Base-by-base conservation (phyloP, 2,329 filamentous ascomycete genomes). In the Aspergillus bombycis region DNA sequence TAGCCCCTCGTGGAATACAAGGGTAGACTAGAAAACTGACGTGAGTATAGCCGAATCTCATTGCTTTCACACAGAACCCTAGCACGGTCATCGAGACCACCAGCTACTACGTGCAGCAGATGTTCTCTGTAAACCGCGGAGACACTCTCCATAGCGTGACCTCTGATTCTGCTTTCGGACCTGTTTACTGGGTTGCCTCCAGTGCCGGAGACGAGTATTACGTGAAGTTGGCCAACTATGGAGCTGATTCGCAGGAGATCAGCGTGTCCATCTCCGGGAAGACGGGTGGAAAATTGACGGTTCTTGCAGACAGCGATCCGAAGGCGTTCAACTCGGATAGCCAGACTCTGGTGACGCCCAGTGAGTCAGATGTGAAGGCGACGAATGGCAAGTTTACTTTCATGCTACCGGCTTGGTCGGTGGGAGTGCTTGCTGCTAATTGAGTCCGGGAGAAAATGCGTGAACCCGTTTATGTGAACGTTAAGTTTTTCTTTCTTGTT, bases 131-230 rank as follows among this genome's bases (percentile, higher is more conserved):
- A 14, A 68, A 71, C 61, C 68, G 68, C 0, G 72, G 73, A 5
- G 61, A 64, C 19, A 70, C 70, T 9, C 70, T 71, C 36, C 67
- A 70, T 26, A 63, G 69, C 7, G 67, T 71, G 2, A 70, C 61
- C 3, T 69, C 68, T 3, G 65, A 70, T 30, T 57, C 63, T 5
- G 59, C 52, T 19, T 72, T 72, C 54, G 70, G 69, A 4, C 70
- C 69, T 12, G 62, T 76, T 28, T 75, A 73, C 64, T 75, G 74
- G 74, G 71, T 71, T 11, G 70, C 72, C 2, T 70, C 69, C 11
- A 70, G 63, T 38, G 58, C 67, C 10, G 45, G 58, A 6, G 58
- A 62, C 46, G 61, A 57, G 0, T 71, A 70, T 62, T 67, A 64
- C 41, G 67, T 72, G 30, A 72, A 72, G 60, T 45, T 72, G 34